Conservation (phyloP, 176 grass and related monocot genomes). For the Poa pratensis region DNA sequence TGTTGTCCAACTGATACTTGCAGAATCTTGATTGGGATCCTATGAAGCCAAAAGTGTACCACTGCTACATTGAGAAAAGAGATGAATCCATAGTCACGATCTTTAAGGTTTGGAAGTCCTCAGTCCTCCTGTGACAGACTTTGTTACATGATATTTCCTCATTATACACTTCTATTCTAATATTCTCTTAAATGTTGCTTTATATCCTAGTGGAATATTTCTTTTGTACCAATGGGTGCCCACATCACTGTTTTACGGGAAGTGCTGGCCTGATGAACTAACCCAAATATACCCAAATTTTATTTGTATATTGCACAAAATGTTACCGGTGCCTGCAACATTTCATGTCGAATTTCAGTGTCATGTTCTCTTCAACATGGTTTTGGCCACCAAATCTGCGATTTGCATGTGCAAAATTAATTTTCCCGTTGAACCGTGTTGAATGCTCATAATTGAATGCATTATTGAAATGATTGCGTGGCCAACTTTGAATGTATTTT, state of each 20-base stretch:
- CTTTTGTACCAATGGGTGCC: background rate
- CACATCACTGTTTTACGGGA: background rate
- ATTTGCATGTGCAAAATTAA: background rate
- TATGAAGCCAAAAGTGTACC: constrained; percentile 51
- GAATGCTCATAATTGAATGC: background rate
- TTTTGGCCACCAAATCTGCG: background rate
- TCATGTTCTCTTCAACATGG: background rate
- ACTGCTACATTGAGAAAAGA: constrained; percentile 57
- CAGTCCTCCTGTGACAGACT: background rate
- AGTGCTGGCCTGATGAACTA: background rate
- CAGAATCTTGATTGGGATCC: constrained; percentile 68
- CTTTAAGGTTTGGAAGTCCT: constrained; percentile 58
- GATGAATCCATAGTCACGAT: background rate
- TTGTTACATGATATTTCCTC: background rate
- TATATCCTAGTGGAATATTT: background rate
- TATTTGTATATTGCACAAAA: background rate
- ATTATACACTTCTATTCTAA: background rate
- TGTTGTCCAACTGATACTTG: constrained; percentile 17
- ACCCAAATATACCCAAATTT: background rate
- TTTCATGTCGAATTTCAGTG: too few relatives aligned
- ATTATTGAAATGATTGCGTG: background rate
- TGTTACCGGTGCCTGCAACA: background rate
- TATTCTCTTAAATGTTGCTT: background rate
- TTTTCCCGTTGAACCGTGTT: background rate
- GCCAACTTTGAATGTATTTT: constrained; percentile 1